Percentiles rank a stretch among this genome's conserved stretches.
Conservation (phyloP, 768 basidiomycete species). For the Suillus luteus region DNA sequence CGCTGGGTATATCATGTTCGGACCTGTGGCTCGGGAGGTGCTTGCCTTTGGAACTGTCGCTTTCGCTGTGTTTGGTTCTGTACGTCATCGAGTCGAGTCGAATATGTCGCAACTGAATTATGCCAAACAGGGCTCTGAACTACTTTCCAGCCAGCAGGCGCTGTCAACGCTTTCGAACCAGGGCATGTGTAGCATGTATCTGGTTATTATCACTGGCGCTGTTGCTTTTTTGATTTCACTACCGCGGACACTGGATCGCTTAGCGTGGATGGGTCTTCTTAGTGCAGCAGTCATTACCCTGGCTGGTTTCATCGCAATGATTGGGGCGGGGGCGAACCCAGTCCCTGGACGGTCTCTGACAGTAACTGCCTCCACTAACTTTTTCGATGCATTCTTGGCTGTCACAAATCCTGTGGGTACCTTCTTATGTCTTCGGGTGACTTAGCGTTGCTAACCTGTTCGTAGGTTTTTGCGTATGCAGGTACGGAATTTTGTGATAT, state of each 20-base stretch:
- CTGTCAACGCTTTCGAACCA: constrained; percentile 49
- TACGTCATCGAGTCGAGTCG: constrained; percentile 18
- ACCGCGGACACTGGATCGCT: constrained; percentile 47
- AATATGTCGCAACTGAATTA: neutral
- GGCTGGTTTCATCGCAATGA: constrained; percentile 52
- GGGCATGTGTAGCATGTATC: constrained; percentile 47
- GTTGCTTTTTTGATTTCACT: constrained; percentile 45
- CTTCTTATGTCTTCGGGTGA: neutral
- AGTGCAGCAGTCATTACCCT: constrained; percentile 45
- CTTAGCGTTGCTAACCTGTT: neutral
- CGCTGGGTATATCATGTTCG: constrained; percentile 51
- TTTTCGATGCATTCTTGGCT: constrained; percentile 52
- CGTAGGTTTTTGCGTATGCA: constrained; percentile 51
- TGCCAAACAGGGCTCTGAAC: constrained; percentile 42
- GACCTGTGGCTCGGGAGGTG: constrained; percentile 48
- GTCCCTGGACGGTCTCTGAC: constrained; percentile 41
- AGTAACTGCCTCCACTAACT: constrained; percentile 40
- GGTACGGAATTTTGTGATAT: constrained; percentile 31
- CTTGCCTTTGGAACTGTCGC: constrained; percentile 48
- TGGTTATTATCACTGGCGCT: constrained; percentile 48
- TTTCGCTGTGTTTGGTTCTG: constrained; percentile 49
- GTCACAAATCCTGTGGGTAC: constrained; percentile 53
- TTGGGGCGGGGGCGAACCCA: constrained; percentile 50
- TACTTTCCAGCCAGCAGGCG: constrained; percentile 56
- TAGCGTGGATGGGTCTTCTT: constrained; percentile 49